Percentiles rank a stretch among this genome's conserved stretches.
phyloP scores from a whole-genome alignment of 441 rosid species.

The Hypseocharis bilobata region DNA sequence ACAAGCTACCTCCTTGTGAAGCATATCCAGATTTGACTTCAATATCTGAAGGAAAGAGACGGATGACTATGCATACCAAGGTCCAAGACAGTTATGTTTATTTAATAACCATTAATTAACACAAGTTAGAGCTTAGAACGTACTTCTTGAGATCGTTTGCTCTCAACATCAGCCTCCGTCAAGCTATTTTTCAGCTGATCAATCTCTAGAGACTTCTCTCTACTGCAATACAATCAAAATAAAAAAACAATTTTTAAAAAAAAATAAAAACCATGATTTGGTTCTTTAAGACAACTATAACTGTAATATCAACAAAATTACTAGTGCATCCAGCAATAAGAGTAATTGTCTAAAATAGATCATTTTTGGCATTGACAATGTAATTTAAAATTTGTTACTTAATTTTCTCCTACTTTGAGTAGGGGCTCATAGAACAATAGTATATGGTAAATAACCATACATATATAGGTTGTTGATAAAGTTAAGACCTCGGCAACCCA shows the following conservation, averaged over 20 bases:
- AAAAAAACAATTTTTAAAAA: not conserved
- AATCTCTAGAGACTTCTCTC: slow-evolving; percentile 43
- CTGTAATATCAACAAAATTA: not conserved
- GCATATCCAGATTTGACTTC: slow-evolving; percentile 31
- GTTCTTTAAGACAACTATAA: not conserved
- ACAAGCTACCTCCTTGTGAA: slow-evolving; percentile 32
- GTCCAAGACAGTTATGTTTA: not conserved
- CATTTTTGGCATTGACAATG: not conserved
- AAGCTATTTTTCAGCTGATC: slow-evolving; percentile 45
- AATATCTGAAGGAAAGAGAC: slow-evolving; percentile 25
- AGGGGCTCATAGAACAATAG: not conserved
- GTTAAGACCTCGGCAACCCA: no score
- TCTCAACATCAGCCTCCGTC: slow-evolving; percentile 28
- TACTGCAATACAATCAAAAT: slow-evolving; percentile 32
- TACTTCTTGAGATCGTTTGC: slow-evolving; percentile 42
- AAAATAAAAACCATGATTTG: not conserved
- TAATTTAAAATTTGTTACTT: not conserved
- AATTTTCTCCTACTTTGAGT: not conserved
- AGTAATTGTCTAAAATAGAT: not conserved
- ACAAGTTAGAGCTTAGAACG: slow-evolving; percentile 22
- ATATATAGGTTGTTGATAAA: no score
- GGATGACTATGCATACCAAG: slow-evolving; percentile 3
- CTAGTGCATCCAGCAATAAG: not conserved
- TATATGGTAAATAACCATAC: no score
- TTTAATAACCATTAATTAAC: slow-evolving; percentile 14